A percentile compares a stretch with the other conserved stretches of the same genome.
Evolutionary conservation across 495 filamentous ascomycete species (phyloP).

Genomic region (Terfezia boudieri): DNA sequence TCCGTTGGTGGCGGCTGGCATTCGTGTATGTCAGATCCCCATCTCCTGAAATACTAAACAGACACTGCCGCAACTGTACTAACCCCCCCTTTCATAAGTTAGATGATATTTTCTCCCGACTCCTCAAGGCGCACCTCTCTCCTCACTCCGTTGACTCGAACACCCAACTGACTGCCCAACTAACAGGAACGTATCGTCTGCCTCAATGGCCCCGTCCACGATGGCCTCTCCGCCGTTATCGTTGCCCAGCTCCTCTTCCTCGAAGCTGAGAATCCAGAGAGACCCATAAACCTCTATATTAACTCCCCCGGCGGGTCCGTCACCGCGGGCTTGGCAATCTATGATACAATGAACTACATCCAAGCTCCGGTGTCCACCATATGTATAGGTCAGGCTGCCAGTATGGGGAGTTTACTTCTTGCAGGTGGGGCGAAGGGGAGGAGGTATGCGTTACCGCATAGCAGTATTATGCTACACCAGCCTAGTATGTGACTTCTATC

Average conservation of each 20-base stretch:
- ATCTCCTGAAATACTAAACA: constrained; percentile 5
- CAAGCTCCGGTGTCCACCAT: constrained; percentile 78
- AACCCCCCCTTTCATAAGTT: neutral
- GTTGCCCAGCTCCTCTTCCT: constrained; percentile 94
- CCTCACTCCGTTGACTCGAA: neutral
- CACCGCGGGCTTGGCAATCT: constrained; percentile 83
- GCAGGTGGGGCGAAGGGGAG: constrained; percentile 70
- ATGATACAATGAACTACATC: constrained; percentile 98
- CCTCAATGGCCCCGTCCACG: constrained; percentile 80
- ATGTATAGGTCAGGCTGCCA: constrained; percentile 82
- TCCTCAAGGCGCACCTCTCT: constrained; percentile 6
- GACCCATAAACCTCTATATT: constrained; percentile 91
- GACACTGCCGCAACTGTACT: neutral
- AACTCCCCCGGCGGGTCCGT: constrained; percentile 92
- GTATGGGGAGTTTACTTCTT: constrained; percentile 59
- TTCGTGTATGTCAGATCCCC: constrained; percentile 10
- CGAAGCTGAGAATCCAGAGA: constrained; percentile 85
- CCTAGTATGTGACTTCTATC: constrained; percentile 26
- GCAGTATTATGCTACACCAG: constrained; percentile 90
- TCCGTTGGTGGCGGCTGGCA: constrained; percentile 18
- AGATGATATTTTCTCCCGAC: constrained; percentile 20
- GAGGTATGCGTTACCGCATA: constrained; percentile 74
- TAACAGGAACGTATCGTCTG: constrained; percentile 79
- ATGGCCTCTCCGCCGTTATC: constrained; percentile 66
- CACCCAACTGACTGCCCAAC: constrained; percentile 8